Evolutionary conservation across 2,329 filamentous ascomycete genomes (phyloP), one percentile per base, ranked within the genome.

Genomic region (Colletotrichum endophyticum): DNA sequence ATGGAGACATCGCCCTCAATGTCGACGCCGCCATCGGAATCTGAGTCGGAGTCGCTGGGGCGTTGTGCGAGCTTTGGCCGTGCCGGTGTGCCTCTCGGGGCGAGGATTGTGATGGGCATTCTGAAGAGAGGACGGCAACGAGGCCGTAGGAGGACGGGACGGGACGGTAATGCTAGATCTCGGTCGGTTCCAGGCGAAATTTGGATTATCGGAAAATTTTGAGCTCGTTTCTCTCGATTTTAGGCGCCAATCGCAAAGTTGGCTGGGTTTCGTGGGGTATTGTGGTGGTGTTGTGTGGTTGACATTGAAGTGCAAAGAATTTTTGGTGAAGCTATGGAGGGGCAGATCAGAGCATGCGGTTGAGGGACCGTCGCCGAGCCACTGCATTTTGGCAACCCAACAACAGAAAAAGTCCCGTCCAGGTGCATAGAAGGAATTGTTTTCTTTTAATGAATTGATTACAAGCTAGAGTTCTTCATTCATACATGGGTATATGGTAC

Each of bases 21-120:
- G 68, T 88, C 87, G 19, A 82, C 88, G 62, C 88, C 88, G 75
- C 87, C 88, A 36, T 85, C 85, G 13, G 86, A 87, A 73, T 88
- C 88, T 0, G 86, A 85, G 67, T 87, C 86, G 5, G 86, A 87
- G 72, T 86, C 86, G 4, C 84, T 84, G 70, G 79, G 80, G 15
- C 79, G 78, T n/a, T 25, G 68, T 69, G 66, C 13, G 44, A 66
- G 57, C n/a, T 73, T 76, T 57, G 73, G 66, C 34, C 76, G 68
- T 70, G 79, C 80, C 32, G 82, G 78, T 34, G 80, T 81, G 64
- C 85, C 82, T 78, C 83, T 82, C 34, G 87, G 88, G 67, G 84
- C 85, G 72, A 86, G 84, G 77, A 89, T 89, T 79, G 87, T 88
- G 83, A 89, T 88, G 80, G 88, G 86, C 88, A 89, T 89, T 73